Conservation (phyloP, 2,329 filamentous ascomycete species). For the Leptographium galeiforme region DNA sequence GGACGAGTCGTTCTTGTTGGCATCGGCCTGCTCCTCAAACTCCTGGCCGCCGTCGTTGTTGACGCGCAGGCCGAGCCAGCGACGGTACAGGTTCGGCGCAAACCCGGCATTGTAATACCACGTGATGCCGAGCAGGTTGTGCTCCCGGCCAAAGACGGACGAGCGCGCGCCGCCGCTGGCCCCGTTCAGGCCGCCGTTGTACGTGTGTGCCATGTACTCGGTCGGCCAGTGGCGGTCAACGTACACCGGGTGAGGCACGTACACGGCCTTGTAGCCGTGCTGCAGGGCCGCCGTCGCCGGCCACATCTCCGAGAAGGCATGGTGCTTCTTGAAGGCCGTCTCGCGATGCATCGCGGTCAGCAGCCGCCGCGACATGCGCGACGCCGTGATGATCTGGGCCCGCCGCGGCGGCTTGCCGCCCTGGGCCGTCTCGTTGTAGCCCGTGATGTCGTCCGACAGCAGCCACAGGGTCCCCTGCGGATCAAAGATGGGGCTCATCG, state of each 20-base stretch:
- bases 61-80: slow-evolving; percentile 75
- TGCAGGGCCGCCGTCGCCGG: slow-evolving; percentile 76
- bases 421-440: slow-evolving; percentile 50
- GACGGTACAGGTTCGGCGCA: slow-evolving; percentile 63
- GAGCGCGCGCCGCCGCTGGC: slow-evolving; percentile 60
- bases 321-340: slow-evolving; percentile 71
- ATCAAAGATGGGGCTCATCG: slow-evolving; percentile 84
- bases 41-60: slow-evolving; percentile 68
- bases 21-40: slow-evolving; percentile 49
- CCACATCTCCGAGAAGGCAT: slow-evolving; percentile 96
- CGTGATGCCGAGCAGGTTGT: slow-evolving; percentile 73
- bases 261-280: slow-evolving; percentile 86
- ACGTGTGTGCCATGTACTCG: slow-evolving; percentile 60
- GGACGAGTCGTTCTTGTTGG: slow-evolving; percentile 32
- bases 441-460: slow-evolving; percentile 69
- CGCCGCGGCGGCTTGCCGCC: slow-evolving; percentile 54
- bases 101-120: slow-evolving; percentile 91
- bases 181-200: slow-evolving; percentile 68
- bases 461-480: slow-evolving; percentile 78
- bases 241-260: slow-evolving; percentile 77
- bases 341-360: slow-evolving; percentile 83
- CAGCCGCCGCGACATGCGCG: slow-evolving; percentile 67
- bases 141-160: slow-evolving; percentile 71
- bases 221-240: slow-evolving; percentile 78
- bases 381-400: slow-evolving; percentile 78